A percentile compares a stretch with the other conserved stretches of the same genome.
Evolutionary conservation across 1,139 yeast genomes (phyloP).

Genomic region (Starmera stellimalicola): DNA sequence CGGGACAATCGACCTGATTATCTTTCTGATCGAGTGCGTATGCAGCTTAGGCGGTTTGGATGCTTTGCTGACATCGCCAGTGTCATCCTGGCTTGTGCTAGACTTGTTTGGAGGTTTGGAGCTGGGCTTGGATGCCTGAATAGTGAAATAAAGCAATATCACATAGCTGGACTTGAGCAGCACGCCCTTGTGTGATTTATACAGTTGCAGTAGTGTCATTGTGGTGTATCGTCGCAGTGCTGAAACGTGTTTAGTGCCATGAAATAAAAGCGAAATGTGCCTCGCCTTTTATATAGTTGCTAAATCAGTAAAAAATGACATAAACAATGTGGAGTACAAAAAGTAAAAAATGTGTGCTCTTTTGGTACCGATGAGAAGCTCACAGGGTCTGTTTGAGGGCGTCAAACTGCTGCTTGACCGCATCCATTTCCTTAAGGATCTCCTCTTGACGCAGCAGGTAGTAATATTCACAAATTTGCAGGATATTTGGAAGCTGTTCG

Average conservation of each 20-base stretch:
- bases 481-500: slow-evolving; percentile 2
- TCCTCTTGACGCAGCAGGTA: slow-evolving; percentile 11
- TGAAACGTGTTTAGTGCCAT: no score
- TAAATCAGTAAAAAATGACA: background rate
- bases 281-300: no score
- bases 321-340: background rate
- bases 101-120: background rate
- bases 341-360: background rate
- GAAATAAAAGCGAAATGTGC: no score
- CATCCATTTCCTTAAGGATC: slow-evolving; percentile 7
- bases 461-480: slow-evolving; percentile 15
- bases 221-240: background rate
- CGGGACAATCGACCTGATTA: slow-evolving; percentile 34
- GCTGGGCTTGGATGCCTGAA: slow-evolving; percentile 14
- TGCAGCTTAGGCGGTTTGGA: no score
- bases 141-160: slow-evolving; percentile 26
- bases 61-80: no score
- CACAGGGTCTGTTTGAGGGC: slow-evolving; percentile 2
- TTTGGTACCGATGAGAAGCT: background rate
- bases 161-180: slow-evolving; percentile 42
- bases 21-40: slow-evolving; percentile 26
- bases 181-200: slow-evolving; percentile 34
- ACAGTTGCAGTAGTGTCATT: background rate
- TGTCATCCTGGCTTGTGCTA: background rate
- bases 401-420: slow-evolving; percentile 6